These are phyloP conservation scores for Coniophora puteana DNA, from an alignment of 1,284 basidiomycete species.

Conservation along the genomic window DNA sequence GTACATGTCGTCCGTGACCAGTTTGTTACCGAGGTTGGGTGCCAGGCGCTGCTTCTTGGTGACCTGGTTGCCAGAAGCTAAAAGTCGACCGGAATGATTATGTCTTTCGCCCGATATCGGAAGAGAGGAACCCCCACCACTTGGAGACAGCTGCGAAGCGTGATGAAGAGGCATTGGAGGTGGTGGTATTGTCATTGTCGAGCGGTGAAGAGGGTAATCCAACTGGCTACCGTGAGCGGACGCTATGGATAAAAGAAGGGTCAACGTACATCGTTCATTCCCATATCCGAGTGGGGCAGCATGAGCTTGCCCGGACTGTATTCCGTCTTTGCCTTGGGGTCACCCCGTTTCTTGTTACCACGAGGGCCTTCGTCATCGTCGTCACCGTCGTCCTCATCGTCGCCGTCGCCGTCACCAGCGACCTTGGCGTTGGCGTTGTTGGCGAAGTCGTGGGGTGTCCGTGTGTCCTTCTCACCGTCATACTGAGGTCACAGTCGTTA, in stretches of 20 bases:
- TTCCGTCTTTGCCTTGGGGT: constrained; percentile 27
- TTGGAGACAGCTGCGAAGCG: constrained; percentile 21
- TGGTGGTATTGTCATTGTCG: constrained; percentile 28
- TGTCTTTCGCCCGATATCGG: constrained; percentile 30
- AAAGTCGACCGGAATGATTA: constrained; percentile 25
- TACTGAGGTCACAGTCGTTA: constrained; percentile 32
- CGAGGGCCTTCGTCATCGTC: constrained; percentile 30
- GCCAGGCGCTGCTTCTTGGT: constrained; percentile 26
- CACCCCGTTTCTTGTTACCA: constrained; percentile 19
- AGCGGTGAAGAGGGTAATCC: constrained; percentile 24
- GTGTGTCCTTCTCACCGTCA: constrained; percentile 49
- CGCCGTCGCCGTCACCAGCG: constrained; percentile 38
- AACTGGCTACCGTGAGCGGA: constrained; percentile 16
- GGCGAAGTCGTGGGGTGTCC: constrained; percentile 43
- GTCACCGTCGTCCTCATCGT: constrained; percentile 35
- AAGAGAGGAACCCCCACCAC: constrained; percentile 19
- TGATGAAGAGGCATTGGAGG: constrained; percentile 30
- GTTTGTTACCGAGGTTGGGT: constrained; percentile 20
- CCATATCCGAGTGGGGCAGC: constrained; percentile 16
- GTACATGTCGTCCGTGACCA: constrained; percentile 26
- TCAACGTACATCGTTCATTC: constrained; percentile 21
- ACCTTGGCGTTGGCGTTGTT: constrained; percentile 30
- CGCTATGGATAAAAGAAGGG: not conserved
- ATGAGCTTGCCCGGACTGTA: constrained; percentile 18
- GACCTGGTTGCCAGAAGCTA: constrained; percentile 20